phyloP scores from a whole-genome alignment of 495 filamentous ascomycete species.

The Hypomontagnella monticulosa region DNA sequence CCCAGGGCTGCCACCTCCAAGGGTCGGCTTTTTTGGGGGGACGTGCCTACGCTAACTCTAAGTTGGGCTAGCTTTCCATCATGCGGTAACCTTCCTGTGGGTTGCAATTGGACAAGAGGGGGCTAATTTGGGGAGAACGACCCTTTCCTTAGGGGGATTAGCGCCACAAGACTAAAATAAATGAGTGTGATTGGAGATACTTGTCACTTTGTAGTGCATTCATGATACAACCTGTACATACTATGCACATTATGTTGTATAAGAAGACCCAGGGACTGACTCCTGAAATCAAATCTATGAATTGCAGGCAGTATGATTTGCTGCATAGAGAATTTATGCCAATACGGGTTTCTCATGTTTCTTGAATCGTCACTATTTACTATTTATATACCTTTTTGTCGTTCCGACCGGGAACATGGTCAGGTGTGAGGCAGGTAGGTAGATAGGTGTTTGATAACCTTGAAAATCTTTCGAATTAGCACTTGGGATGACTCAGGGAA shows the following conservation, averaged over 20 bases:
- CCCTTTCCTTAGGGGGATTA: constrained; percentile 22
- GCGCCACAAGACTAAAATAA: constrained; percentile 28
- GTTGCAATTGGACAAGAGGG: constrained; percentile 25
- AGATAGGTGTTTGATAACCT: constrained; percentile 2
- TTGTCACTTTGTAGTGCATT: background rate
- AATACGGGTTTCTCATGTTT: no score
- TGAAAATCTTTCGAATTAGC: background rate
- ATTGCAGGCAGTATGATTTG: no score
- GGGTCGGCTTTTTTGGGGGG: constrained; percentile 33
- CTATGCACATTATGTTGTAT: background rate
- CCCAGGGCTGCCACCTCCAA: constrained; percentile 17
- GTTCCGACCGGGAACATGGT: no score
- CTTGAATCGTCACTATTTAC: no score
- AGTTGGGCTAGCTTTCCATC: constrained; percentile 13
- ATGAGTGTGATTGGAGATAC: constrained; percentile 16
- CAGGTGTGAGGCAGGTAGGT: no score
- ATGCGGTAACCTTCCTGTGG: constrained; percentile 23
- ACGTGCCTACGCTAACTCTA: constrained; percentile 30
- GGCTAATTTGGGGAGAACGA: constrained; percentile 33
- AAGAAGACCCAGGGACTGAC: constrained; percentile 2
- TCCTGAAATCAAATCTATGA: constrained; percentile 13
- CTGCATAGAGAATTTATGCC: no score
- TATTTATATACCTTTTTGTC: no score
- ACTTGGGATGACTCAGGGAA: no score
- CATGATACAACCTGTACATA: no score